Evolutionary conservation across 352 stramenopile genomes (phyloP), one percentile per base, ranked within the genome.

Genomic region (Phytophthora agathidicida): DNA sequence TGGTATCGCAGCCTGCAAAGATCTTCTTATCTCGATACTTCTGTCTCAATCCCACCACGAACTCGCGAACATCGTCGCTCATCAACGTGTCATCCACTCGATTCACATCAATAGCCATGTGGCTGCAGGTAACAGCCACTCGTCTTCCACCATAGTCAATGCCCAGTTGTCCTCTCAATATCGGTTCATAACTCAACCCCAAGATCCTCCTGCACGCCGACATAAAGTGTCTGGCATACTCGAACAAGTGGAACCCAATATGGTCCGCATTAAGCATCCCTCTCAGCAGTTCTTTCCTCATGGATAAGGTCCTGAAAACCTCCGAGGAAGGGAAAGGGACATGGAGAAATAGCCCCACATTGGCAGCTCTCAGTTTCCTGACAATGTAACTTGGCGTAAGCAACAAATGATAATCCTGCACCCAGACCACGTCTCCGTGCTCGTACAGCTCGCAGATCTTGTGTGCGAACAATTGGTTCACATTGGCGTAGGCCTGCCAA

Each of bases 391-490:
- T 97, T 5, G 98, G 98, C 23, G 98, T 87, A 7, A 99, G 86
- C 42, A 99, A 76, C 17, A 99, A 71, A 69, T 99, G 96, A 66
- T 99, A 99, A 54, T 98, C 98, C 60, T 99, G 97, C 27, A 99
- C 88, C 98, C 98, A 99, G 16, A 99, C 79, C 28, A 97, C 73
- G 43, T 97, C 86, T 10, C 89, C 86, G 14, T 65, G 73, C 24
- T 91, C 82, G 41, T 94, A 93, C 7, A 94, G 24, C 24, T 93
- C 79, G 32, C 79, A 88, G 16, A 90, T 86, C 59, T 78, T 82
- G 69, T 88, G 58, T 1, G 84, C 82, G 60, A 99, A 98, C 33
- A 95, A 71, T 51, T 98, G 89, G 79, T 99, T 98, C 19, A 99
- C 93, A 59, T 94, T 95, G 22, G 89, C 94, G 74, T 98, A 99